phyloP scores from a whole-genome alignment of 1,284 basidiomycete genomes.

The Rhodotorula sp. region DNA sequence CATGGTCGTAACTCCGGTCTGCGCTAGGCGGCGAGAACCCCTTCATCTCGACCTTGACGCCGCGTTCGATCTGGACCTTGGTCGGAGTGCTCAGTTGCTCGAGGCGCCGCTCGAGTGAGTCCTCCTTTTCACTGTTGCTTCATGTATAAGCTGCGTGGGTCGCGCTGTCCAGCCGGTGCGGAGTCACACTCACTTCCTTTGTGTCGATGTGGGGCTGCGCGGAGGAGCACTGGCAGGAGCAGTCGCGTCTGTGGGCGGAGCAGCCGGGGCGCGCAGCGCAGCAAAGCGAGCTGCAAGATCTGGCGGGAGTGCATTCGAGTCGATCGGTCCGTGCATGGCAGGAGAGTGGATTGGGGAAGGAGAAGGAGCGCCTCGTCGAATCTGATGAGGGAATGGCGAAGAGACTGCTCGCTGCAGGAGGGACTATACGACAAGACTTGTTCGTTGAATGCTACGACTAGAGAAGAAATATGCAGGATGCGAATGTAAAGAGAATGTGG shows the following conservation, averaged over 20 bases:
- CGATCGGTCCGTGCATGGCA: not conserved
- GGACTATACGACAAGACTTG: too few species aligned
- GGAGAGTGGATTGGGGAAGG: too few species aligned
- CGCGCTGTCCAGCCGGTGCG: too few species aligned
- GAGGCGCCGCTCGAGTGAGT: not conserved
- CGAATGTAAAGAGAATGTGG: not conserved
- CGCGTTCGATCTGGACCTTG: not conserved
- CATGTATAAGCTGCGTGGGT: too few species aligned
- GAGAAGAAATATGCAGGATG: not conserved
- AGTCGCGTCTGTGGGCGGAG: not conserved
- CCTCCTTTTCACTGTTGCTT: not conserved
- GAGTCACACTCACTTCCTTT: too few species aligned
- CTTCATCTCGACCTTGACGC: not conserved
- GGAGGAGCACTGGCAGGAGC: not conserved
- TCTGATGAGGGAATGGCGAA: not conserved
- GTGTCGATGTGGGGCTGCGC: not conserved
- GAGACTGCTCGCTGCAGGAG: too few species aligned
- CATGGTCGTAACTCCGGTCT: too few species aligned
- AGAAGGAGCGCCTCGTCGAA: not conserved
- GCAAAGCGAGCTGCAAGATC: constrained; percentile 14
- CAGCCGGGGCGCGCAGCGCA: constrained; percentile 1
- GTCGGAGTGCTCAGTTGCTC: not conserved
- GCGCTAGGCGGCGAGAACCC: not conserved
- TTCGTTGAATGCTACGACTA: not conserved
- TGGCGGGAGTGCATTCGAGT: not conserved